phyloP scores from a whole-genome alignment of 306 rosid genomes.

The Herpetospermum pedunculosum region DNA sequence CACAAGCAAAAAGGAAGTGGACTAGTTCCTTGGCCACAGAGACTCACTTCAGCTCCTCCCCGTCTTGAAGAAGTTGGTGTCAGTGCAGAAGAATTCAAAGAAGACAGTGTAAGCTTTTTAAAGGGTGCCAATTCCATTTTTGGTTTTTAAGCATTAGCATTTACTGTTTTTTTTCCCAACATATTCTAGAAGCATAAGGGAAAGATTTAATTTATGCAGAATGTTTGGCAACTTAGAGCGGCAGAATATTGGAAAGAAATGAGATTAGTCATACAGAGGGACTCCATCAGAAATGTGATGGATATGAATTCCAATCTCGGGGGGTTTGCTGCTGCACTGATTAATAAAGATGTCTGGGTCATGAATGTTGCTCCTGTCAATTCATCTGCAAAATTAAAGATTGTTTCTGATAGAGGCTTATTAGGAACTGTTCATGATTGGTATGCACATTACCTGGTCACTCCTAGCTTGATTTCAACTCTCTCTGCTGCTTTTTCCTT shows the following conservation, averaged over 20 bases:
- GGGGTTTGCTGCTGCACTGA: constrained; percentile 49
- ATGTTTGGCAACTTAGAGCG: constrained; percentile 42
- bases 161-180: background rate
- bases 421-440: constrained; percentile 56
- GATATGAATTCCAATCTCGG: constrained; percentile 62
- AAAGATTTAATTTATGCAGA: constrained; percentile 18
- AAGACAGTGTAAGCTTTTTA: constrained; percentile 39
- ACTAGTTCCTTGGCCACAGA: constrained; percentile 46
- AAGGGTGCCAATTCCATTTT: background rate
- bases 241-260: constrained; percentile 49
- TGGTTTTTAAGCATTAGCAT: background rate
- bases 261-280: constrained; percentile 28
- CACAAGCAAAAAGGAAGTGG: constrained; percentile 37
- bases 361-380: constrained; percentile 47
- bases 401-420: constrained; percentile 46
- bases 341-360: constrained; percentile 41
- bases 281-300: constrained; percentile 48
- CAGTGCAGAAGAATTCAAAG: constrained; percentile 35
- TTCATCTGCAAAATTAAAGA: constrained; percentile 35
- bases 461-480: background rate
- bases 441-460: constrained; percentile 16
- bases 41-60: constrained; percentile 41
- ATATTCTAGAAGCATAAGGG: background rate
- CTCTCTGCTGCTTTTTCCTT: background rate
- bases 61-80: constrained; percentile 43